Evolutionary conservation across 257 asterid species (phyloP).

Genomic region (Capsicum chinense): DNA sequence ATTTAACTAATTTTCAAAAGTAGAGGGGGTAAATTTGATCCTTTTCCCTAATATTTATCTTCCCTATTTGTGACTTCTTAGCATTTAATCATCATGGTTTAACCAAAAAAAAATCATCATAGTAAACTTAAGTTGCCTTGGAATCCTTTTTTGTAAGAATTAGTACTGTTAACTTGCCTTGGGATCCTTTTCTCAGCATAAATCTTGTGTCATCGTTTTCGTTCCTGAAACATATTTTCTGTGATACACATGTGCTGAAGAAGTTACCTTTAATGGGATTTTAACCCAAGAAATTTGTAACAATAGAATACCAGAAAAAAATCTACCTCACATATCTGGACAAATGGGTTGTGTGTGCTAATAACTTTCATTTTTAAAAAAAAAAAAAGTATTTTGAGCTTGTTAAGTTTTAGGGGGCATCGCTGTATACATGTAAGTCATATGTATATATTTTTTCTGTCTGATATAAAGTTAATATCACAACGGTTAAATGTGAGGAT

Average conservation of each 20-base stretch:
- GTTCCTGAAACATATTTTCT: neutral
- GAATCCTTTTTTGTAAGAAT: neutral
- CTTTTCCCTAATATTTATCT: neutral
- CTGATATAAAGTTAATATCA: neutral
- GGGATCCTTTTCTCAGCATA: neutral
- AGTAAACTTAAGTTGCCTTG: neutral
- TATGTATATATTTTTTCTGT: neutral
- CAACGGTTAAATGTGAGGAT: neutral
- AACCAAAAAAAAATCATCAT: neutral
- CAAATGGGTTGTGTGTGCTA: neutral
- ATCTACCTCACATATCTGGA: neutral
- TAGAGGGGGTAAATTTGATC: too few relatives aligned
- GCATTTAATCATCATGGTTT: neutral
- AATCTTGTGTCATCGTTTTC: neutral
- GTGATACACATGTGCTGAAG: neutral
- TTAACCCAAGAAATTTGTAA: neutral
- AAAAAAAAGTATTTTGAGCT: neutral
- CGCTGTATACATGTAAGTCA: neutral
- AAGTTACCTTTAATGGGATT: constrained; percentile 7
- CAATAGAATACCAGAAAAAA: constrained; percentile 18
- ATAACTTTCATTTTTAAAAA: neutral
- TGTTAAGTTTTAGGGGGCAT: constrained; percentile 13
- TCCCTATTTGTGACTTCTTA: constrained; percentile 1
- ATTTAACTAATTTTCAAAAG: too few relatives aligned
- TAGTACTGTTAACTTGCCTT: neutral